phyloP scores from a whole-genome alignment of 2,329 filamentous ascomycete genomes.

The Dactylellina haptotyla region DNA sequence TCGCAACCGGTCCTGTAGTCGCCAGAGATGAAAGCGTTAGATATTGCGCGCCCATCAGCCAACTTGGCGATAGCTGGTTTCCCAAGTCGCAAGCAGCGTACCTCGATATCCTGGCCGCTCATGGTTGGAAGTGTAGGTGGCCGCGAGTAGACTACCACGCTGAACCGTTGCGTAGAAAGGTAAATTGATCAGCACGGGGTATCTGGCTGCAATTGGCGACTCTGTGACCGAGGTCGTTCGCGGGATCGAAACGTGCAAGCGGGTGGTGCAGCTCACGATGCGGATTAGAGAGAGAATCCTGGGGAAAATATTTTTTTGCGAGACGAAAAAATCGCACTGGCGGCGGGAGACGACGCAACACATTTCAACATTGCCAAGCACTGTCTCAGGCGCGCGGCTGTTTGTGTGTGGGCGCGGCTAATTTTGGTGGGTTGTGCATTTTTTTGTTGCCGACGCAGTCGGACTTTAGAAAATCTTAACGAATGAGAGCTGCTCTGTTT shows the following conservation, averaged over 20 bases:
- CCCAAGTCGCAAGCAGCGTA: neutral
- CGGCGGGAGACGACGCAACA: slow-evolving; percentile 3
- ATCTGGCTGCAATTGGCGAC: neutral
- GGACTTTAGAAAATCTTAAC: slow-evolving; percentile 36
- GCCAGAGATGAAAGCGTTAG: neutral
- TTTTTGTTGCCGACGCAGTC: slow-evolving; percentile 17
- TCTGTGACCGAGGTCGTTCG: slow-evolving; percentile 2
- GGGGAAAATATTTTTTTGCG: slow-evolving; percentile 29
- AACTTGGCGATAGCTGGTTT: neutral
- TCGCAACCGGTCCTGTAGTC: slow-evolving; percentile 54
- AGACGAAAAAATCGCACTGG: neutral
- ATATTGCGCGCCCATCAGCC: neutral
- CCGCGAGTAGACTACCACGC: neutral
- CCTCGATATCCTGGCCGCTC: slow-evolving; percentile 52
- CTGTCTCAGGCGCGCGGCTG: neutral
- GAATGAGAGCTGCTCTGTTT: slow-evolving; percentile 26
- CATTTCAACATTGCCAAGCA: slow-evolving; percentile 17
- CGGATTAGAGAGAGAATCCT: slow-evolving; percentile 1
- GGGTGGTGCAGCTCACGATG: neutral
- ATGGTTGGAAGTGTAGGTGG: slow-evolving; percentile 17
- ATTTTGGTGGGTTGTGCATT: neutral
- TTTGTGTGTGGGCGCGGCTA: neutral
- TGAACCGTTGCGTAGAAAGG: neutral
- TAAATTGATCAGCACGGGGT: neutral
- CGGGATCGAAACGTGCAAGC: slow-evolving; percentile 1